These are phyloP conservation scores for Alnus glutinosa DNA, from an alignment of 306 rosid species.

Conservation along the genomic window DNA sequence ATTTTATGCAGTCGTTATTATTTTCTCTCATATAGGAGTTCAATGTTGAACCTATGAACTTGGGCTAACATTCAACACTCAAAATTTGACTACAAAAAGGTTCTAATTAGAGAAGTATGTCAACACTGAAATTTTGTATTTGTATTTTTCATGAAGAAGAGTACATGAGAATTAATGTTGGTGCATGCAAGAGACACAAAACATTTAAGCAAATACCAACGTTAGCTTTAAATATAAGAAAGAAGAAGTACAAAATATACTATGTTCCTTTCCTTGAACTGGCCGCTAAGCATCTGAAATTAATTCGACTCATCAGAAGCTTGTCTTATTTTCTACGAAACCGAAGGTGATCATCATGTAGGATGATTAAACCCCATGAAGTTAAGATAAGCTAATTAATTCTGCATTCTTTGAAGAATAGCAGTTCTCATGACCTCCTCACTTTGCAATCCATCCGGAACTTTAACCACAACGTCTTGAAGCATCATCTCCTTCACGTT, in stretches of 20 bases:
- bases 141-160: too few species aligned
- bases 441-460: constrained; percentile 38
- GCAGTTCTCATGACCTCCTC: constrained; percentile 44
- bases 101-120: too few species aligned
- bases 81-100: too few species aligned
- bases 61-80: too few species aligned
- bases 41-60: too few species aligned
- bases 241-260: background rate
- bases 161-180: too few species aligned
- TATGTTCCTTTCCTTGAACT: background rate
- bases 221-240: background rate
- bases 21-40: too few species aligned
- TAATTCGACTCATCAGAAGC: background rate
- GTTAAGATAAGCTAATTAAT: background rate
- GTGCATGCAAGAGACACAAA: background rate
- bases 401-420: constrained; percentile 29
- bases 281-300: background rate
- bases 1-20: too few species aligned
- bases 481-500: constrained; percentile 57
- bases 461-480: constrained; percentile 60
- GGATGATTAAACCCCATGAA: background rate
- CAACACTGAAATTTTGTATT: too few species aligned
- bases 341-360: background rate
- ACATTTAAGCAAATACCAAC: background rate
- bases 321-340: background rate